These are phyloP conservation scores for Herpetomonas tarakana DNA, from an alignment of 208 protist genomes.

Conservation along the genomic window DNA sequence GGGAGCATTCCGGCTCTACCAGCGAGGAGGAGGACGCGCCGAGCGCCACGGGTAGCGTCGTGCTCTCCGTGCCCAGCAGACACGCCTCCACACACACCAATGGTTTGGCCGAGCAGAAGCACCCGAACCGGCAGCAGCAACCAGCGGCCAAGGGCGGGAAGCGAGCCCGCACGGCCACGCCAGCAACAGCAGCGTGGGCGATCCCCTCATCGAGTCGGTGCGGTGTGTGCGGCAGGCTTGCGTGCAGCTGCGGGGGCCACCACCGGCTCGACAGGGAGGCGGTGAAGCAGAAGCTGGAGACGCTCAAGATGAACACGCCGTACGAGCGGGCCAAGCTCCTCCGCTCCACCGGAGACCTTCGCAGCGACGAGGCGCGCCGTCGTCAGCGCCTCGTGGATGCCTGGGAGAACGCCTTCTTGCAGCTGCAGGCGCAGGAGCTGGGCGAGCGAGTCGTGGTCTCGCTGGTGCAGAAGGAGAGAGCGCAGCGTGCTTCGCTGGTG, in stretches of 20 bases:
- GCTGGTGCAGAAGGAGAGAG: constrained; percentile 30
- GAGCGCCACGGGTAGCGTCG: neutral
- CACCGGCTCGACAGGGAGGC: constrained; percentile 41
- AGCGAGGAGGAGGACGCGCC: neutral
- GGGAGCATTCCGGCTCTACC: constrained; percentile 8
- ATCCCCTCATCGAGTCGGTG: constrained; percentile 68
- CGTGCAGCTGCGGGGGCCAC: constrained; percentile 43
- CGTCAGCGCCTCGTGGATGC: constrained; percentile 34
- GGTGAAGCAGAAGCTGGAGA: constrained; percentile 54
- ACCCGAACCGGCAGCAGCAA: constrained; percentile 15
- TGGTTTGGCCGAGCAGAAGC: constrained; percentile 21
- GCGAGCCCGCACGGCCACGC: constrained; percentile 8
- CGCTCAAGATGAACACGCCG: constrained; percentile 61
- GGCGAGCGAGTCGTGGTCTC: constrained; percentile 22
- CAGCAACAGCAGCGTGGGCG: constrained; percentile 43
- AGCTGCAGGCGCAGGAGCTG: constrained; percentile 15
- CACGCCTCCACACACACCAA: constrained; percentile 14
- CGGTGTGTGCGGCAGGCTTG: constrained; percentile 54
- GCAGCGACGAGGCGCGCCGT: constrained; percentile 43
- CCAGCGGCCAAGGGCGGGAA: neutral
- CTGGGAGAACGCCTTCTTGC: constrained; percentile 21
- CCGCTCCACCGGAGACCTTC: constrained; percentile 42
- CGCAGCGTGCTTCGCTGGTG: constrained; percentile 3
- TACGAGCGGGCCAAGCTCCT: constrained; percentile 70
- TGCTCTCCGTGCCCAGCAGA: constrained; percentile 3